These are phyloP conservation scores for Spathaspora passalidarum DNA, from an alignment of 805 yeast species.

Conservation along the genomic window DNA sequence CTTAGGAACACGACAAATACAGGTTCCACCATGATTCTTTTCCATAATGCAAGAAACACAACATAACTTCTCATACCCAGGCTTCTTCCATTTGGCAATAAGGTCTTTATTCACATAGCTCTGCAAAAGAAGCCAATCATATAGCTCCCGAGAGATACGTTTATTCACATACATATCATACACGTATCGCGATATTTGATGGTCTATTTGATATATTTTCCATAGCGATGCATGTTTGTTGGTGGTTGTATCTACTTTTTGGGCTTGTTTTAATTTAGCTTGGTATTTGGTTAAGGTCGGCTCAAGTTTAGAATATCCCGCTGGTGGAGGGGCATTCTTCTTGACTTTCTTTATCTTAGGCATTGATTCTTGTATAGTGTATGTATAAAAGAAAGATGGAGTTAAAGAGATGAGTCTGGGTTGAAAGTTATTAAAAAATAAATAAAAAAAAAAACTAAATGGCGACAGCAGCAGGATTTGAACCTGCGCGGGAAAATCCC, in stretches of 20 bases:
- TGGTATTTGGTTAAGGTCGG: constrained; percentile 63
- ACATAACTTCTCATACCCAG: constrained; percentile 84
- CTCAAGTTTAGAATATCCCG: constrained; percentile 66
- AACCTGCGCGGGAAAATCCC: constrained; percentile 46
- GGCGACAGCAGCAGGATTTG: constrained; percentile 46
- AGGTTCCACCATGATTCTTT: constrained; percentile 62
- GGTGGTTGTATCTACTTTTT: constrained; percentile 32
- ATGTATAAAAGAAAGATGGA: neutral
- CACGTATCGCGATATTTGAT: constrained; percentile 72
- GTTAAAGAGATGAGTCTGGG: neutral
- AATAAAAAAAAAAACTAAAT: constrained; percentile 16
- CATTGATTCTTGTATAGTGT: constrained; percentile 32
- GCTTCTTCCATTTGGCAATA: constrained; percentile 79
- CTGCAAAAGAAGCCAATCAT: constrained; percentile 69
- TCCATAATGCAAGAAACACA: constrained; percentile 80
- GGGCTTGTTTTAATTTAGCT: constrained; percentile 52
- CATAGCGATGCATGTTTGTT: constrained; percentile 60
- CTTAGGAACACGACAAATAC: constrained; percentile 85
- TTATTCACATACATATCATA: constrained; percentile 72
- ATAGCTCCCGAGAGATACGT: constrained; percentile 62
- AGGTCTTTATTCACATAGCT: constrained; percentile 64
- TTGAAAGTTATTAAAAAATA: too few relatives aligned
- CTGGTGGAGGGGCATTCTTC: constrained; percentile 59
- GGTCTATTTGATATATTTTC: constrained; percentile 69
- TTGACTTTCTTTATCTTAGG: constrained; percentile 40